Evolutionary conservation across 164 flowering plant genomes (phyloP).

Genomic region (Nelumbo lutea): DNA sequence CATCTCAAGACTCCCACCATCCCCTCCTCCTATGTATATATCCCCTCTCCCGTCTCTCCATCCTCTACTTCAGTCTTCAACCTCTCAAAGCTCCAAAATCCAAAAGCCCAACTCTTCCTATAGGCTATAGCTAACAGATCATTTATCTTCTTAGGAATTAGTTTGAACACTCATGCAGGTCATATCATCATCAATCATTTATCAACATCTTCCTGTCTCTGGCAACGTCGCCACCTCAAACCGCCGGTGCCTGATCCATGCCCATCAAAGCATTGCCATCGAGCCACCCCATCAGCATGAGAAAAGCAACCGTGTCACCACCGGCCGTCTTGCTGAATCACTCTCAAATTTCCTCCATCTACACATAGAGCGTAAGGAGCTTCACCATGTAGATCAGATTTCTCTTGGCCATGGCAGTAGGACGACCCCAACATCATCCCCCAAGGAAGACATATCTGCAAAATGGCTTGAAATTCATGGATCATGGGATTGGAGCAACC

Average conservation of each 20-base stretch:
- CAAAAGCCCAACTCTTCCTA: no score
- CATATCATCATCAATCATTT: no score
- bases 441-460: slow-evolving; percentile 39
- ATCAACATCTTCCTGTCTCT: no score
- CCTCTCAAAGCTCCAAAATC: no score
- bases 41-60: no score
- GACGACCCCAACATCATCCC: slow-evolving; percentile 37
- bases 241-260: not conserved
- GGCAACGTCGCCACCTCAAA: no score
- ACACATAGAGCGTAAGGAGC: not conserved
- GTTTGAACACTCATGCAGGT: no score
- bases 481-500: slow-evolving; percentile 27
- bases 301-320: not conserved
- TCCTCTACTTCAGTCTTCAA: no score
- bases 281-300: not conserved
- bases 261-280: slow-evolving; percentile 1
- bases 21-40: no score
- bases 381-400: not conserved
- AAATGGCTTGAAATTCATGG: slow-evolving; percentile 57
- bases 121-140: no score
- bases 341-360: slow-evolving; percentile 15
- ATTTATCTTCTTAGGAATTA: no score
- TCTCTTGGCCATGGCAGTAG: not conserved
- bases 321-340: slow-evolving; percentile 12
- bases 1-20: no score